Base-by-base conservation (phyloP, 2,329 filamentous ascomycete genomes). In the Lecanoromycetidae sp. region DNA sequence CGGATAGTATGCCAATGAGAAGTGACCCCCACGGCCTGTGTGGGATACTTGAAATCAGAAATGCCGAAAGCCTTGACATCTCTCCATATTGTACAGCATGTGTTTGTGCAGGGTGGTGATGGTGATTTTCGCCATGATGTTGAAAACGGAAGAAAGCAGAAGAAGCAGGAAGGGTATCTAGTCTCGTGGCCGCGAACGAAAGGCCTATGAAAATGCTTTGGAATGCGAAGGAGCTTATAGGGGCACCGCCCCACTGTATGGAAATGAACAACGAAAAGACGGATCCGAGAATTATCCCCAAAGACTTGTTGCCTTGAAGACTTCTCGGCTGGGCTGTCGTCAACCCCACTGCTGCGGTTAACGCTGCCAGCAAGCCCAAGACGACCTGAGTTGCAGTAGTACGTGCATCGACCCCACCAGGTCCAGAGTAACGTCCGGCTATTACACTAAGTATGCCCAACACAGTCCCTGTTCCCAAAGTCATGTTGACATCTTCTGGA, bases 1-100 rank as follows among this genome's bases (percentile, higher is more conserved):
- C 90, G 12, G 81, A 78, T 57, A 98, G 67, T 49, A 98, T 87
- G 44, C 86, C 82, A 60, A 95, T 80, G 15, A 95, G 58, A 27
- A 96, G 72, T 0, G 90, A n/a, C n/a, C n/a, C n/a, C n/a, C n/a
- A n/a, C n/a, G n/a, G 88, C 61, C 82, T 86, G 22, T 72, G 71
- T 40, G 82, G 74, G 9, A 80, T 82, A 46, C 76, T 72, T 0
- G 74, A 73, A n/a, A 96, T 70, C 3, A 96, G 63, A 46, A 82
- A 74, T 12, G 72, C 76, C 0, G 90, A 94, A 32, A 94, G 70
- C 38, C 66, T 70, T 0, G 87, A 93, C 33, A 77, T 72, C 38
- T 73, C 66, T 9, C 64, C 65, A 48, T 69, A 66, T 41, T 66
- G 61, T 10, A 22, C 22, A 4, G 37, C 13, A 13, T 44, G 38